Base-by-base conservation (phyloP, 2,329 filamentous ascomycete species). In the Cladosporium halotolerans region DNA sequence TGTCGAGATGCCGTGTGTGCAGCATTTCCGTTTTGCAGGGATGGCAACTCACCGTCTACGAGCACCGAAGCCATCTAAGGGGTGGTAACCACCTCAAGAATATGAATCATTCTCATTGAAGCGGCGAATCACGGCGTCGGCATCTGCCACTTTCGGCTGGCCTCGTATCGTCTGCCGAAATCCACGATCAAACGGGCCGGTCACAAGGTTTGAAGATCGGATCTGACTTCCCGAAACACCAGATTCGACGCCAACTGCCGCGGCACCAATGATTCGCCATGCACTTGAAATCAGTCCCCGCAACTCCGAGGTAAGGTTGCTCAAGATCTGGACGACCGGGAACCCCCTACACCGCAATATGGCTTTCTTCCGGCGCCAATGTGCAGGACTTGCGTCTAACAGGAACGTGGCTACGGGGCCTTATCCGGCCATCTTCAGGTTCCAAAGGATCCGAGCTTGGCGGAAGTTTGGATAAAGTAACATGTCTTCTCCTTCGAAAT, bases 51-150 rank as follows among this genome's bases (percentile, higher is more conserved):
- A 28, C 23, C 23, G 23, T 28, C 23, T 28, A 28, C 7, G 7
- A 28, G 23, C 5, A 5, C 1, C 23, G 7, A 28, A 5, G 7
- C 23, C 23, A 28, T 28, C 23, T 4, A 5, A 7, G 1, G 23
- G 23, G 4, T 28, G 23, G 23, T 5, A 4, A 5, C 23, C 5
- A 28, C 23, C 23, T 28, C 4, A 7, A 28, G 23, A 28, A 28
- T 28, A 5, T 28, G 23, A 28, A 28, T 28, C 23, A 28, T 13
- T 42, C 11, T 23, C 36, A 9, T n/a, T 11, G 6, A 9, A n/a
- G 9, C 38, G 38, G 32, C 48, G 48, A 51, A 51, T 43, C 48
- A 51, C 48, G 32, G 48, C 40, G 14, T 44, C 48, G 48, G 48
- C 48, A 51, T 51, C 44, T 40, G n/a, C 36, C 8, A n/a, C n/a